phyloP scores from a whole-genome alignment of 768 basidiomycete species.

The Leccinum arenicola region DNA sequence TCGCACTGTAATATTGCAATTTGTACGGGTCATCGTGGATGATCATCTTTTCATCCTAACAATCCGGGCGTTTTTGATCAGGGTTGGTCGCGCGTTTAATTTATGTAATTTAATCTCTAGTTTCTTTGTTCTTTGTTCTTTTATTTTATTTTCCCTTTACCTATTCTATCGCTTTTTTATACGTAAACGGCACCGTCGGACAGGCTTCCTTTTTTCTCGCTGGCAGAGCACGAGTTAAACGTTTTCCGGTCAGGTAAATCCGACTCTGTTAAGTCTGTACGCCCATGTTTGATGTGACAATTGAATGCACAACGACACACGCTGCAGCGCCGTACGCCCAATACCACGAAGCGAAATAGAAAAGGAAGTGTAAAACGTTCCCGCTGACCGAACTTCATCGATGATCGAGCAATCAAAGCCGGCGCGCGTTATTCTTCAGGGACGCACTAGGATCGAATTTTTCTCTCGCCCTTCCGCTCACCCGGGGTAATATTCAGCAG shows the following conservation, averaged over 20 bases:
- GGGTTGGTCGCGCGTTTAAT: background rate
- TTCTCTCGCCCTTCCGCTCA: background rate
- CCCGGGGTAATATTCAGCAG: background rate
- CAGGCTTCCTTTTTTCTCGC: background rate
- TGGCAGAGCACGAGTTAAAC: background rate
- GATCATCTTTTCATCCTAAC: constrained; percentile 8
- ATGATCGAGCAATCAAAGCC: background rate
- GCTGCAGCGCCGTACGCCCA: background rate
- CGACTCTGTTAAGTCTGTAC: background rate
- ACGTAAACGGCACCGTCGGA: background rate
- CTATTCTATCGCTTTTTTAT: background rate
- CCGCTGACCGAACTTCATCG: background rate
- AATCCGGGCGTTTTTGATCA: background rate
- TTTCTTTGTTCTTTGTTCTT: background rate
- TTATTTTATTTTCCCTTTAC: background rate
- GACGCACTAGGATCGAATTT: background rate
- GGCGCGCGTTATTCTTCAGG: background rate
- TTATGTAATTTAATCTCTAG: background rate
- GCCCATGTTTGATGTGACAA: too few relatives aligned
- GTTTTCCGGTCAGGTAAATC: background rate
- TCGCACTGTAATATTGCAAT: constrained; percentile 1
- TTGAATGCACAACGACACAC: background rate
- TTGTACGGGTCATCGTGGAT: background rate
- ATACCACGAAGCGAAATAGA: background rate
- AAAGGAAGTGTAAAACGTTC: background rate